Evolutionary conservation across 805 yeast species (phyloP), one percentile per base, ranked within the genome.

Genomic region (Hanseniaspora occidentalis): DNA sequence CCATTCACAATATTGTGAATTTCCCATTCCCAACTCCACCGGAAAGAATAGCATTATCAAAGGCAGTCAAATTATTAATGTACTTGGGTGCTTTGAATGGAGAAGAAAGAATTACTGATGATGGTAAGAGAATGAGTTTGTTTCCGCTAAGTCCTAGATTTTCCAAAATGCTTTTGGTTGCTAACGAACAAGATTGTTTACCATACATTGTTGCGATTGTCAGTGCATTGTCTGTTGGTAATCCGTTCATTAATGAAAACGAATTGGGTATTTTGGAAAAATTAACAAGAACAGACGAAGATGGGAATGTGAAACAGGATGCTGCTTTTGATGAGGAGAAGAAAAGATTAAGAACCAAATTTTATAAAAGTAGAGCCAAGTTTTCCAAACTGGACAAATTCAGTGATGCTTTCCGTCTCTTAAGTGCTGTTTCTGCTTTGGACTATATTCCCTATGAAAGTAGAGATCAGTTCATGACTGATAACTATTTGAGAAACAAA

Each of bases 11-110:
- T 40, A 79, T 92, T 27, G 65, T 77, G 18, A 89, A 92, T 52
- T 92, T 92, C 65, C 98, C 98, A 26, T 92, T 92, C 62, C 95
- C 97, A 3, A 88, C 97, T 0, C 84, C 95, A 2, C 96, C 97
- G 0, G 82, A 79, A 39, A 62, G 79, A 40, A 36, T 38, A 0
- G 65, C 80, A 25, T 62, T 92, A 31, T 58, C 56, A 1, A 74
- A 69, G 41, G 94, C 96, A 0, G 79, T 84, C 45, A 70, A 68
- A 42, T 54, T 85, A 11, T 65, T 92, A 42, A 69, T 73, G 34
- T 71, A 74, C 47, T 59, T 92, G 23, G 96, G 96, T 8, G 98
- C 97, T 0, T 60, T 92, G 45, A 62, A 61, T 27, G 58, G 60
- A 8, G 65, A 69, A 2, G 75, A 66, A 21, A 57, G 56, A 6